Base-by-base conservation (phyloP, 2,329 filamentous ascomycete genomes). In the Aaosphaeria arxii region DNA sequence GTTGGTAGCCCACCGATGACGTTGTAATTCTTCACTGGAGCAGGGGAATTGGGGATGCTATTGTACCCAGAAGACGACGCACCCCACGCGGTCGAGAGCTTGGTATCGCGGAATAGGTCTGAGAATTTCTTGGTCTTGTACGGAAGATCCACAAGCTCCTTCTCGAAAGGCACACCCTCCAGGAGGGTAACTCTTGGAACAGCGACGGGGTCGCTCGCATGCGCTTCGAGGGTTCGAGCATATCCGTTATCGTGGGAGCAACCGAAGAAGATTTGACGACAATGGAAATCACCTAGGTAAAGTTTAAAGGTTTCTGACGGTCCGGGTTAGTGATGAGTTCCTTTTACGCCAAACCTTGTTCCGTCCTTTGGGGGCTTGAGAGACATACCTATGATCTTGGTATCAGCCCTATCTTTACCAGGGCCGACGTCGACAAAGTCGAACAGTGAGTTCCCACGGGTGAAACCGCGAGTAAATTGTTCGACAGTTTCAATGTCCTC, bases 261-360 rank as follows among this genome's bases (percentile, higher is more conserved):
- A 6, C 81, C 83, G 33, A 85, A 71, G 43, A 84, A 70, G 45
- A 85, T 76, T 47, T 83, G 80, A 45, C 79, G 80, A 59, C 82
- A 85, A 55, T 83, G 81, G 52, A 75, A 78, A 56, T 84, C 78
- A 63, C 78, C 72, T 44, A 82, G 67, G 62, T 78, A 75, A 42
- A 81, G 63, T 55, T 79, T 78, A 64, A 85, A 78, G 29, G 71
- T 70, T 54, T 80, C 80, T 82, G 53, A 11, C 7, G 39, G 24
- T 24, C 17, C 17, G 17, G 17, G 17, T 24, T 24, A 24, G 17
- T 24, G 17, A 24, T 24, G 17, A 24, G 17, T 24, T 24, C 17
- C 17, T 24, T 24, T 24, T 24, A 24, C 17, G 17, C 17, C 17
- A 24, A 24, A 24, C 17, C 17, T 24, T 24, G 13, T 45, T n/a